These are phyloP conservation scores for Blastocystis hominis DNA, from an alignment of 352 stramenopile genomes.

Conservation along the genomic window DNA sequence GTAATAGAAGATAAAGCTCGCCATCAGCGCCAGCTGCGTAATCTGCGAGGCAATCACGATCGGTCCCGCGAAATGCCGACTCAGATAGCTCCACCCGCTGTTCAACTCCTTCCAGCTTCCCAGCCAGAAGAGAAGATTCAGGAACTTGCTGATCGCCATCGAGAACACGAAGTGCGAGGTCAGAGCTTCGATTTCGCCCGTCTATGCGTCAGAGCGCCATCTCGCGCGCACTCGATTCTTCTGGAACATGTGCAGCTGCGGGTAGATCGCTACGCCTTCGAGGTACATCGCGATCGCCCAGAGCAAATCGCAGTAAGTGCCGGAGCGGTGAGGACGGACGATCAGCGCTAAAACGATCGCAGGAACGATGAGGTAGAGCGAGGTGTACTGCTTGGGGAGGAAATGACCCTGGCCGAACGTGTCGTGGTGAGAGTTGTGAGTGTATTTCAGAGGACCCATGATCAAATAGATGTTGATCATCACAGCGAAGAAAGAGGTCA, in stretches of 20 bases:
- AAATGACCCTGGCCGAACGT: conserved; percentile 65
- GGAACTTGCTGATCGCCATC: conserved; percentile 84
- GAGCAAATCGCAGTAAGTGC: conserved; percentile 65
- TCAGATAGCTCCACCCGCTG: conserved; percentile 62
- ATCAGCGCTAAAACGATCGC: conserved; percentile 65
- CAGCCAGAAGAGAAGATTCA: conserved; percentile 96
- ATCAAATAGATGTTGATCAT: conserved; percentile 74
- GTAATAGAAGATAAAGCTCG: conserved; percentile 80
- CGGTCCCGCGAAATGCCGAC: conserved; percentile 36
- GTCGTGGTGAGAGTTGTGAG: conserved; percentile 75
- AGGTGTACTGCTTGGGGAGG: conserved; percentile 70
- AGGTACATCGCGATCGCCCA: conserved; percentile 79
- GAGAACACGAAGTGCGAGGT: conserved; percentile 82
- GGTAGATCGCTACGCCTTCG: conserved; percentile 73
- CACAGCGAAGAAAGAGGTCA: conserved; percentile 70
- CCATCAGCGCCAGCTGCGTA: conserved; percentile 94
- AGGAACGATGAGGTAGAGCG: conserved; percentile 76
- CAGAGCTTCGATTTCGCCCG: conserved; percentile 72
- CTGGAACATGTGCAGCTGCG: conserved; percentile 80
- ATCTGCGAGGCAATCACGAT: conserved; percentile 77
- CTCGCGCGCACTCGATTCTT: conserved; percentile 63
- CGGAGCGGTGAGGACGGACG: conserved; percentile 34
- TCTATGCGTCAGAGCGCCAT: conserved; percentile 62
- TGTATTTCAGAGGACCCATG: conserved; percentile 73
- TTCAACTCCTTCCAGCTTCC: conserved; percentile 93